Evolutionary conservation across 345 rosid genomes (phyloP).

Genomic region (Boechera stricta): DNA sequence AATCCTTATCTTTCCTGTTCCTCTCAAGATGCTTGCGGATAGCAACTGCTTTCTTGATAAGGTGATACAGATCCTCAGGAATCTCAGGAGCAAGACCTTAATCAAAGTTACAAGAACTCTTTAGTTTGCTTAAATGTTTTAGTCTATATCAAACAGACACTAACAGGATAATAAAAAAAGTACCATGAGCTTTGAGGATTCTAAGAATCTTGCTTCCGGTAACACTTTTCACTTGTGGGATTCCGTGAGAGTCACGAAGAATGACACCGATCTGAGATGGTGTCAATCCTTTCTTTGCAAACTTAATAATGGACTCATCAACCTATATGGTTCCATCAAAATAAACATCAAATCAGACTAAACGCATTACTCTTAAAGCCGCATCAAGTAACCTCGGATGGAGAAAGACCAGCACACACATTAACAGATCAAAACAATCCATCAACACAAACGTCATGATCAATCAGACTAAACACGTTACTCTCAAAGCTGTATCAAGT

Average conservation of each 20-base stretch:
- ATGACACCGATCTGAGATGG: constrained; percentile 2
- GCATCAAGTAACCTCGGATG: background rate
- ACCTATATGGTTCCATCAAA: background rate
- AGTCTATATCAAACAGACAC: background rate
- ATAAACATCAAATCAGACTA: background rate
- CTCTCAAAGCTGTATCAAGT: too few species aligned
- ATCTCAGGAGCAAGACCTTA: background rate
- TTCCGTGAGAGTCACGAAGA: constrained; percentile 14
- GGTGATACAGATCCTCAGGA: background rate
- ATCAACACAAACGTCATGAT: too few species aligned
- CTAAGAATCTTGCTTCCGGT: background rate
- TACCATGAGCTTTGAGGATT: constrained; percentile 11
- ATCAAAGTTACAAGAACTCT: background rate
- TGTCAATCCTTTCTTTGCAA: background rate
- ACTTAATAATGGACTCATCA: background rate
- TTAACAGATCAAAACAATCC: background rate
- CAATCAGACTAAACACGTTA: too few species aligned
- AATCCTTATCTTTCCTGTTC: constrained; percentile 8
- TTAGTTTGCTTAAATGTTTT: background rate
- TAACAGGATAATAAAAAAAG: background rate
- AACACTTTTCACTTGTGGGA: background rate
- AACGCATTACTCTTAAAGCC: background rate
- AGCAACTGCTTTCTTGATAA: background rate
- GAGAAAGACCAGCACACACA: too few species aligned
- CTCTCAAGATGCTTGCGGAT: constrained; percentile 7